Evolutionary conservation across 768 basidiomycete genomes (phyloP), one percentile per base, ranked within the genome.

Genomic region (Leccinum broughii): DNA sequence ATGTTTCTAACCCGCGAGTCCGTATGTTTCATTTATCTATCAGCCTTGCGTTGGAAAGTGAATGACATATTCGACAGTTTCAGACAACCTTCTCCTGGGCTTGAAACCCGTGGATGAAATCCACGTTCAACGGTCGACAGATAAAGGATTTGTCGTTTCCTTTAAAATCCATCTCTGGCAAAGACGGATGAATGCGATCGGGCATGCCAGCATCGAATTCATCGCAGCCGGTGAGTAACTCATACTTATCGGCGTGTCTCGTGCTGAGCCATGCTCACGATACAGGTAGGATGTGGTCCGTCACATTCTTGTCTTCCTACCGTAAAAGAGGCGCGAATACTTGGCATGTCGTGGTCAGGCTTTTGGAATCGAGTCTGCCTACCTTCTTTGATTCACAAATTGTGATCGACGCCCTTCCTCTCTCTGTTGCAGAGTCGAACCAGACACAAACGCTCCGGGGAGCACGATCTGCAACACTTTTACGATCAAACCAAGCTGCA

Each of bases 171-270:
- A 79, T 22, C 77, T 82, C 46, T 91, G 90, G 71, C 86, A 88
- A 70, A 83, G 81, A 63, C 79, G 89, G 34, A 86, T 91, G 87
- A 77, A 82, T 51, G 81, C 86, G n/a, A 79, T 83, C 9, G 81
- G 82, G 48, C 63, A 74, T 41, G 79, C 88, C n/a, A 65, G 66
- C 17, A 66, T 89, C 7, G 88, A 91, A 62, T 90, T 90, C 59
- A 86, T 90, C 51, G 88, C 85, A 13, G 68, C 62, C 7, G 60
- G 72, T 72, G 35, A 53, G 51, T 4, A 7, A n/a, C 2, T 20
- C 10, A 2, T 15, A 6, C 4, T 30, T 17, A 14, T 17, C 14
- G n/a, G 26, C 5, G 7, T 46, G 20, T 55, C n/a, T 2, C 44
- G 20, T 24, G 13, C 49, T 46, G 39, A 59, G 49, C 34, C n/a